Base-by-base conservation (phyloP, 305 asterid genomes). In the Solanum chacoense region DNA sequence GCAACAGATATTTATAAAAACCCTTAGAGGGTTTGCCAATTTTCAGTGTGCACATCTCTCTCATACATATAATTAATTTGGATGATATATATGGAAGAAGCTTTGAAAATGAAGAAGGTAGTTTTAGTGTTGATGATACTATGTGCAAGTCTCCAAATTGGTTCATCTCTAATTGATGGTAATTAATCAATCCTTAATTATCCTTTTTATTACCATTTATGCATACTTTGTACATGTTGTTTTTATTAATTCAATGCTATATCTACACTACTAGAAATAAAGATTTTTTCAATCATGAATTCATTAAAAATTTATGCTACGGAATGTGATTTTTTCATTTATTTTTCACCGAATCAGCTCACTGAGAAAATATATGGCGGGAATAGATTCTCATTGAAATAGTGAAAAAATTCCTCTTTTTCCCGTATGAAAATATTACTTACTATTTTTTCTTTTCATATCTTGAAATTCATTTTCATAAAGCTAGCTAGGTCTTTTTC, bases 111-210 rank as follows among this genome's bases (percentile, higher is more conserved):
- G 89, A 85, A 69, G 73, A 42, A 29, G 35, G 36, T 74, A 59
- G 65, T 35, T 14, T 11, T 67, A 73, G 12, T 83, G 26, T 74
- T 87, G 29, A 20, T 87, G 78, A 74, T 90, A 8, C 40, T 90
- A 8, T 81, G 85, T 69, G 80, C 92, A 28, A 86, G 31, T 42
- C 72, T 84, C 42, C 89, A 89, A 81, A 72, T 88, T 26, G 86
- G 81, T 37, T 77, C 85, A 31, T 90, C 91, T 42, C 28, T 89
- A 32, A 81, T 88, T 20, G 91, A 90, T 71, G 92, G 92, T 90
- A 87, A 72, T 84, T 55, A 65, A 65, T 65, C 1, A 55, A 18
- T 55, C n/a, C 81, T 26, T 40, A 63, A 20, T 31, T 37, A 31
- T 84, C 55, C 26, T 31, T 32, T 55, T 36, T n/a, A 37, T 37